Evolutionary conservation across 768 basidiomycete genomes (phyloP), one percentile per base, ranked within the genome.

Genomic region (Suillus subaureus): DNA sequence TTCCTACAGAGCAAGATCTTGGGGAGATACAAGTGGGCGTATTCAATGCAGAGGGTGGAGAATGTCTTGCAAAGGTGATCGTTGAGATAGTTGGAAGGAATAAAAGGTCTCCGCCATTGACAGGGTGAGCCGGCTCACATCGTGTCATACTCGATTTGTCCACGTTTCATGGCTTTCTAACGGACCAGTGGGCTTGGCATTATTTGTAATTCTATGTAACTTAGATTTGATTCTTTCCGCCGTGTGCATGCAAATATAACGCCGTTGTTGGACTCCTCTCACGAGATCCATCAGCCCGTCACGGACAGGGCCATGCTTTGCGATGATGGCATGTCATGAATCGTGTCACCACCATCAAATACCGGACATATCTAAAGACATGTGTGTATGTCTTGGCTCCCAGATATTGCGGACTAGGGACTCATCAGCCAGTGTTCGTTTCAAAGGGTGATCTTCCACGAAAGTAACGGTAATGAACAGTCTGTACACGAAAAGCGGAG

Each of bases 21-120:
- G 89, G 89, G 28, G 82, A 84, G 72, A 71, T 84, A 64, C 80
- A 80, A 7, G 77, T 89, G 64, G 89, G 85, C 7, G 80, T 90
- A 33, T 90, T 85, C 70, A 80, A 80, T 43, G 76, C 73, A 21
- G 81, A 82, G 63, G 82, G 81, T 58, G 83, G 80, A 4, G 77
- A 79, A 55, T 89, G 87, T 71, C 75, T 89, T 26, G 85, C 82
- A 61, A 81, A 81, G 63, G 82, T 87, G 47, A 75, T 84, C 28
- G 79, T 89, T n/a, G 87, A 89, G 69, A 84, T 90, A 65, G 83
- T 80, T 54, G 75, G 71, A 70, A 72, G 73, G 67, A 75, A 73
- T 39, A 77, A 74, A 62, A 71, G 71, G 55, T 69, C 68, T 0
- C 66, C 68, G 33, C 72, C 75, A 28, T 65, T 65, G 69, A 61